A percentile compares a stretch with the other conserved stretches of the same genome.
Evolutionary conservation across 2,329 filamentous ascomycete species (phyloP).

Genomic region (Herpotrichia juniperi): DNA sequence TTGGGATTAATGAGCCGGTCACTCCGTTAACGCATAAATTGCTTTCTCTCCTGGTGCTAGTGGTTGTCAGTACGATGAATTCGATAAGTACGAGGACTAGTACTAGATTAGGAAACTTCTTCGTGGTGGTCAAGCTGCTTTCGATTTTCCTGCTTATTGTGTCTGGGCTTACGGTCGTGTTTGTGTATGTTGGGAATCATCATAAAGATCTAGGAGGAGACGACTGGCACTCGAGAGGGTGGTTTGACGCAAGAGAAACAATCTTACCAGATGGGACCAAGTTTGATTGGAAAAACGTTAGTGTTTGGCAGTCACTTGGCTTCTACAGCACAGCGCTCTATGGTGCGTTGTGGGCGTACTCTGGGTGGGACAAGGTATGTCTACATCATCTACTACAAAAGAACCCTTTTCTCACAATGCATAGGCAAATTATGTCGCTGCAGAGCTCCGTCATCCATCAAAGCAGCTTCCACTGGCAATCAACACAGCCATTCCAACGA

Average conservation of each 20-base stretch:
- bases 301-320: conserved; percentile 64
- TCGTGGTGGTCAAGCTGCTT: conserved; percentile 43
- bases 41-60: conserved; percentile 45
- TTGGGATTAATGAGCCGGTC: conserved; percentile 64
- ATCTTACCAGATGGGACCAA: conserved; percentile 32
- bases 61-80: conserved; percentile 48
- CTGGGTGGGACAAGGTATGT: conserved; percentile 45
- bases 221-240: conserved; percentile 41
- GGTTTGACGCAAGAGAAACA: conserved; percentile 39
- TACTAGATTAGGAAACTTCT: conserved; percentile 47
- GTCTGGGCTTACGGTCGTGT: conserved; percentile 40
- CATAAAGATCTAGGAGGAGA: conserved; percentile 38
- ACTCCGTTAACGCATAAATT: conserved; percentile 51
- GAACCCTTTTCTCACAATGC: conserved; percentile 8
- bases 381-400: not conserved
- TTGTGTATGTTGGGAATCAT: conserved; percentile 28
- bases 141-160: conserved; percentile 43
- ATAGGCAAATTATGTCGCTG: conserved; percentile 47
- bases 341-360: conserved; percentile 43
- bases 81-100: conserved; percentile 53
- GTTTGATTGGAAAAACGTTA: conserved; percentile 47
- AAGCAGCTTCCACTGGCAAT: conserved; percentile 64
- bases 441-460: conserved; percentile 39
- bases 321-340: conserved; percentile 65
- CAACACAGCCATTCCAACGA: conserved; percentile 66